Base-by-base conservation (phyloP, 352 stramenopile species). In the Pythium rishiriense region DNA sequence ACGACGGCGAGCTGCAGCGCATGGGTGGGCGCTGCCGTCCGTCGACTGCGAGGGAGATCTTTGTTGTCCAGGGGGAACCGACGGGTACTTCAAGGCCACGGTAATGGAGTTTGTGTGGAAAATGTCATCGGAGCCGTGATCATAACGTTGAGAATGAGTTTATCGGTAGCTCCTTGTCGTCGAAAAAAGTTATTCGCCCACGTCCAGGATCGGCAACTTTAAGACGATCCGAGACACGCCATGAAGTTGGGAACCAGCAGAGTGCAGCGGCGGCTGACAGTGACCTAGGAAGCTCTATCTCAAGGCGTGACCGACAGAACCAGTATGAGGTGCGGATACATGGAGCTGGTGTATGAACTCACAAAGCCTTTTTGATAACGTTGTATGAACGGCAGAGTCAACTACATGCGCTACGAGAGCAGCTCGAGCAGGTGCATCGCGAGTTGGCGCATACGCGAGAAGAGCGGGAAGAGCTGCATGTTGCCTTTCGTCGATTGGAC, bases 401-500 rank as follows among this genome's bases (percentile, higher is more conserved):
- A 47, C 37, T 75, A 2, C 56, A 66, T 37, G 60, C 62, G 15
- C 64, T 83, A 12, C 67, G 56, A 6, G 61, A 78, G 28, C 55
- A 74, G 28, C 49, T 66, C 0, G 58, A 41, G n/a, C 58, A 66
- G 1, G 57, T 45, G 55, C 69, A 73, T 33, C 68, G 65, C 14
- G 75, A 87, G 21, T 54, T 85, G 24, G 42, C 66, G 24, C 77
- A 86, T 37, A 52, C 65, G 6, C 69, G 66, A 4, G 76, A 87
- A 81, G 52, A 60, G 33, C 17, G 80, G 68, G 55, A 62, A 79
- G 50, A 77, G 78, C 51, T 66, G 62, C 19, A 62, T n/a, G 29
- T 43, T 14, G 77, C 80, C 6, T 89, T 89, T 41, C 74, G 69
- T 25, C 68, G 80, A 5, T 58, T 89, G 26, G 76, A 89, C 26